phyloP scores from a whole-genome alignment of 2,329 filamentous ascomycete species.

The Arachnopeziza araneosa region DNA sequence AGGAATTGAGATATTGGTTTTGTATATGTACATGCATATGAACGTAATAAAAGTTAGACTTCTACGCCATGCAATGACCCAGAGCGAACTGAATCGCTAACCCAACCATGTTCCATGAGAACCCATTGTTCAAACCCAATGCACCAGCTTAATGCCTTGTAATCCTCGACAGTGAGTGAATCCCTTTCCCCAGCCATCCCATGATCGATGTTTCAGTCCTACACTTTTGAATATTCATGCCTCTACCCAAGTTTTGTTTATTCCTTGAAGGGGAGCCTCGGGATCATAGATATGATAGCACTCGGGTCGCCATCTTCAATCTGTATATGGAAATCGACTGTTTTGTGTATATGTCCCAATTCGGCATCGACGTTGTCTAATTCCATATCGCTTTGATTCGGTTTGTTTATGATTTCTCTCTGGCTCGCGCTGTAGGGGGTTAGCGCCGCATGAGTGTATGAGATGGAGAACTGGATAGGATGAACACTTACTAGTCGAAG shows the following conservation, averaged over 20 bases:
- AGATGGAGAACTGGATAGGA: neutral
- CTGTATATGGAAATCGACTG: neutral
- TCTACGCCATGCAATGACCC: no score
- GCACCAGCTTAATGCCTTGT: no score
- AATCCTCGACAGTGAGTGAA: no score
- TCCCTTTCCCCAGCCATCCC: no score
- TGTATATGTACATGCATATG: no score
- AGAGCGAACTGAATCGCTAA: no score
- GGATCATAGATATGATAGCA: neutral
- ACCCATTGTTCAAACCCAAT: no score
- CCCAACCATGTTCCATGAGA: no score
- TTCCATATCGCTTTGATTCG: neutral
- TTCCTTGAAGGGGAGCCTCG: neutral
- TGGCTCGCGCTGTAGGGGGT: neutral
- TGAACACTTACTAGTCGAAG: neutral
- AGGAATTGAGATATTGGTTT: no score
- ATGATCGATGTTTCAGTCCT: neutral
- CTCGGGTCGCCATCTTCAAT: neutral
- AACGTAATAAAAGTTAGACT: no score
- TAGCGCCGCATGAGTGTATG: neutral
- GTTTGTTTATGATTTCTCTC: neutral
- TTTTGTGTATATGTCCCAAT: neutral
- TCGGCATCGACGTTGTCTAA: neutral
- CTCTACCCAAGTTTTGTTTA: conserved; percentile 4
- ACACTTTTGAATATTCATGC: neutral